A percentile compares a stretch with the other conserved stretches of the same genome.
phyloP scores from a whole-genome alignment of 306 rosid species.

The Chamaecrista fasciculata region DNA sequence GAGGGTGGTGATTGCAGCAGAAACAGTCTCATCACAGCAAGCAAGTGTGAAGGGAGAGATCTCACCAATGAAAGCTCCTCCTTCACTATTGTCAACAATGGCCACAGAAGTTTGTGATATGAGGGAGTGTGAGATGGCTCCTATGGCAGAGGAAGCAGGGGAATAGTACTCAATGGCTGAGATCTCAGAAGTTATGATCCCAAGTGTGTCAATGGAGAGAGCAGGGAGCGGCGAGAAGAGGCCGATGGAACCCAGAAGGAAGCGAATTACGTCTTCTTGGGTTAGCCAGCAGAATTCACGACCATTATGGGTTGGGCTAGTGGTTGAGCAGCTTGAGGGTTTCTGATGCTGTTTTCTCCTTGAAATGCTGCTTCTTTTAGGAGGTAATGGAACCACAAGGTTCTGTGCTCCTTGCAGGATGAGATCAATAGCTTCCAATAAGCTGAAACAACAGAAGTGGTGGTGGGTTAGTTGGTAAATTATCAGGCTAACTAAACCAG shows the following conservation, averaged over 20 bases:
- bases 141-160: slow-evolving; percentile 68
- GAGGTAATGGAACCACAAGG: slow-evolving; percentile 67
- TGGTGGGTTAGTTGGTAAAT: background rate
- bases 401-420: slow-evolving; percentile 87
- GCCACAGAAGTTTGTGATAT: slow-evolving; percentile 78
- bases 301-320: slow-evolving; percentile 48
- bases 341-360: slow-evolving; percentile 72
- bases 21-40: slow-evolving; percentile 71
- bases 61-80: slow-evolving; percentile 75
- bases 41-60: slow-evolving; percentile 85
- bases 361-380: slow-evolving; percentile 42
- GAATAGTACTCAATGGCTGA: slow-evolving; percentile 70
- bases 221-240: slow-evolving; percentile 74
- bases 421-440: slow-evolving; percentile 79
- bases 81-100: slow-evolving; percentile 62
- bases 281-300: slow-evolving; percentile 85
- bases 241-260: slow-evolving; percentile 77
- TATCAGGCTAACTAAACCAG: background rate
- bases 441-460: slow-evolving; percentile 45
- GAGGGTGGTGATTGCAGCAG: slow-evolving; percentile 72
- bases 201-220: slow-evolving; percentile 60
- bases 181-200: slow-evolving; percentile 54
- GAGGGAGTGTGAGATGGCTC: slow-evolving; percentile 59
- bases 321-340: slow-evolving; percentile 13
- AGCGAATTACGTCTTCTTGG: slow-evolving; percentile 81